Evolutionary conservation across 805 yeast species (phyloP).

Genomic region (Wickerhamomyces rabaulensis): DNA sequence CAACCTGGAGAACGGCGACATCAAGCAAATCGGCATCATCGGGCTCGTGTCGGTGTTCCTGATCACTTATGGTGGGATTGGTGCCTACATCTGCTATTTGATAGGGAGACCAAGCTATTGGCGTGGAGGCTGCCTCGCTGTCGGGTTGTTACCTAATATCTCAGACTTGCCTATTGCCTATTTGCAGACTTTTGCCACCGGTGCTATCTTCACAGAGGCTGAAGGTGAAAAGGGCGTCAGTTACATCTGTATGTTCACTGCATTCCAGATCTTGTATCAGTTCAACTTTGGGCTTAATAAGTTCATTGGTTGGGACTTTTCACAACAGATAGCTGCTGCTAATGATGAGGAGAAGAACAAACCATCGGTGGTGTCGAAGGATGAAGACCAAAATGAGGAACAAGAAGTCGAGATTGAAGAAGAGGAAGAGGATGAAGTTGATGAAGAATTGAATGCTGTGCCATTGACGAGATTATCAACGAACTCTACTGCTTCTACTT

Average conservation of each 20-base stretch:
- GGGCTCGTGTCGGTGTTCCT: constrained; percentile 46
- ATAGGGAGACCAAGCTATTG: constrained; percentile 48
- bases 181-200: constrained; percentile 55
- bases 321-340: constrained; percentile 7
- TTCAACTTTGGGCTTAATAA: constrained; percentile 76
- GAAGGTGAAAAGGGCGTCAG: constrained; percentile 78
- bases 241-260: constrained; percentile 71
- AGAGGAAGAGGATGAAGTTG: constrained; percentile 1
- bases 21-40: constrained; percentile 64
- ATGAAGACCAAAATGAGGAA: background rate
- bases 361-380: background rate
- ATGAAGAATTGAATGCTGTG: background rate
- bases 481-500: background rate
- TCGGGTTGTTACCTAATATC: constrained; percentile 69
- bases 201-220: constrained; percentile 41
- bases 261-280: constrained; percentile 53
- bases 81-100: constrained; percentile 29
- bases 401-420: background rate
- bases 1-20: constrained; percentile 61
- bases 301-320: constrained; percentile 61
- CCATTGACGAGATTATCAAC: background rate
- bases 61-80: constrained; percentile 42
- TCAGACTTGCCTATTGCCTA: constrained; percentile 77
- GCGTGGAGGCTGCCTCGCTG: constrained; percentile 66
- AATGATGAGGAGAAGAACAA: background rate